Base-by-base conservation (phyloP, 2,329 filamentous ascomycete species). In the Drechslerella coelobrocha region DNA sequence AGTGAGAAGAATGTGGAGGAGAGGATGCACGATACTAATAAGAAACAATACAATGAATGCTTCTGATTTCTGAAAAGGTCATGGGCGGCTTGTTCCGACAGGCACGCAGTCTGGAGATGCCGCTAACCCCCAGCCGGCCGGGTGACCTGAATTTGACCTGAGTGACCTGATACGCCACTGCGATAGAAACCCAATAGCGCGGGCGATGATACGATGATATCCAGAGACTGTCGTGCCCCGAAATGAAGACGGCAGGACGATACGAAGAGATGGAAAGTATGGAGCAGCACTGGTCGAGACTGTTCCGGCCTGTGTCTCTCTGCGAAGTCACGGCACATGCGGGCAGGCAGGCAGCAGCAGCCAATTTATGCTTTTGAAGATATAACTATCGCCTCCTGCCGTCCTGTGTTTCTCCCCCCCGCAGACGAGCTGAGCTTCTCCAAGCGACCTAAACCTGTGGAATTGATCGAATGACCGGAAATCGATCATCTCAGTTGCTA, bases 101-200 rank as follows among this genome's bases (percentile, higher is more conserved):
- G 19, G 41, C 41, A 21, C 41, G 41, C 41, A 2, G 41, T 45
- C 41, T 45, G 10, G 41, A n/a, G 41, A 45, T 23, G 14, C 41
- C 41, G 19, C 41, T 45, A 45, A 17, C 41, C 37, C 41, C 29
- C 14, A 45, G 41, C 41, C 19, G 41, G 41, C 41, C 41, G 14
- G 41, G 41, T 45, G 41, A 45, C 41, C 41, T 45, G 41, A 45
- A n/a, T n/a, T n/a, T 10, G 41, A 19, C 41, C 41, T 21, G 41
- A 21, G 14, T 45, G 34, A 39, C 34, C 34, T 39, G 34, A 39
- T 39, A 39, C 34, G 17, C 34, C 34, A 39, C 34, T 14, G 34
- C 34, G 4, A 14, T 14, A 34, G 29, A 6, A 12, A 12, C 29
- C 29, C n/a, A n/a, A n/a, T n/a, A n/a, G n/a, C n/a, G n/a, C 12